Evolutionary conservation across 192 early-diverging fungal species (phyloP), one percentile per base, ranked within the genome.

Genomic region (Globomyces pollinis-pini): DNA sequence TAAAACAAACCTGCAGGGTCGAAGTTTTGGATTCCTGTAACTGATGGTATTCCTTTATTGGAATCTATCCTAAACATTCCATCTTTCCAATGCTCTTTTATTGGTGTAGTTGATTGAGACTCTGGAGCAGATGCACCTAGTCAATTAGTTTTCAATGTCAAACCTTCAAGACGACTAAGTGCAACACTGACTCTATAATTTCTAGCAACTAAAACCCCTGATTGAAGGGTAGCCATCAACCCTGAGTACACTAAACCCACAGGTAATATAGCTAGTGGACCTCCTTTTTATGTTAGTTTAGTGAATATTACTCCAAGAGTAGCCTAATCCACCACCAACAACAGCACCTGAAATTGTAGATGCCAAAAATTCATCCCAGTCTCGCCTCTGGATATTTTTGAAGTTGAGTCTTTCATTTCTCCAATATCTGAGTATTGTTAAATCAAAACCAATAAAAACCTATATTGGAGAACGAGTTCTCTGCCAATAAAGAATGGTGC

Each of bases 351-450:
- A 20, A 11, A 63, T 38, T 1, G 41, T 44, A 2, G 70, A 65
- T 3, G 76, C 72, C 32, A 67, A 41, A 54, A 72, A 26, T 43
- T 73, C 70, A 57, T 78, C 69, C 16, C 63, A 54, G 47, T 75
- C 68, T 12, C 72, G 54, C 16, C 35, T 42, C 3, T 4, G 3
- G 5, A 42, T 42, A 42, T 42, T 42, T 42, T 9, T 9, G 3
- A 9, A 16, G 41, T 42, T 18, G 11, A 16, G 8, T 3, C 18
- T 16, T 3, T 12, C 3, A 32, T 68, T n/a, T n/a, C n/a, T n/a
- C n/a, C n/a, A n/a, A n/a, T n/a, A n/a, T n/a, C n/a, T n/a, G n/a
- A n/a, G n/a, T n/a, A n/a, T n/a, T n/a, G n/a, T n/a, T n/a, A n/a
- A n/a, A n/a, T n/a, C n/a, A n/a, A n/a, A n/a, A n/a, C n/a, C n/a